Percentiles rank a stretch among this genome's conserved stretches.
These are phyloP conservation scores for Protomyces macrosporus DNA, from an alignment of 1,139 yeast genomes.

Conservation along the genomic window DNA sequence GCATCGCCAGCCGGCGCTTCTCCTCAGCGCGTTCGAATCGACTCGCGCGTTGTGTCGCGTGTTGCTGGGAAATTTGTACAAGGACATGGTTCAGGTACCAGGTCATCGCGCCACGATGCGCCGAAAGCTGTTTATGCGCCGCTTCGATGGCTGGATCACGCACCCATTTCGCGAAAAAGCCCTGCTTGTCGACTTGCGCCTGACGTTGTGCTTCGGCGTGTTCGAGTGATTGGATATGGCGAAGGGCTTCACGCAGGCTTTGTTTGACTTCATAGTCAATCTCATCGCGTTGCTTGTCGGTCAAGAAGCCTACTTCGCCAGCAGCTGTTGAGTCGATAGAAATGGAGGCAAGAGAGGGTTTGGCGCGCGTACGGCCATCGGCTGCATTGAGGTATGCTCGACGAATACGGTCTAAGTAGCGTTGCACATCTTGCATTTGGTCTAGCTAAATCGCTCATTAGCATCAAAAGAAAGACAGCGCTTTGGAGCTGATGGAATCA, in stretches of 20 bases:
- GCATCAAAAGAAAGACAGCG: background rate
- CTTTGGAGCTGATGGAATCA: too few relatives aligned
- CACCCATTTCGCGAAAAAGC: background rate
- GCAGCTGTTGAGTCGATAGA: background rate
- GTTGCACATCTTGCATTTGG: background rate
- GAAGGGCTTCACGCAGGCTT: slow-evolving; percentile 40
- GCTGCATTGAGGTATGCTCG: background rate
- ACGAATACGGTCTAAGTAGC: background rate
- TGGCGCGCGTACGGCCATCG: background rate
- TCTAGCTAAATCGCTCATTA: background rate
- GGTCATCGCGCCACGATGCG: slow-evolving; percentile 32
- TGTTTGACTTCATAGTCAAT: slow-evolving; percentile 42
- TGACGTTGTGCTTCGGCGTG: slow-evolving; percentile 29
- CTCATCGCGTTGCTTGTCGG: slow-evolving; percentile 43
- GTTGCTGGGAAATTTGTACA: slow-evolving; percentile 37
- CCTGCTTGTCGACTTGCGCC: background rate
- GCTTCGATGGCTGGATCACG: slow-evolving; percentile 34
- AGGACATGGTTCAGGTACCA: slow-evolving; percentile 34
- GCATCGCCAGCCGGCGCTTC: slow-evolving; percentile 33
- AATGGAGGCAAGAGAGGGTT: background rate
- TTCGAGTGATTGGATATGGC: slow-evolving; percentile 40
- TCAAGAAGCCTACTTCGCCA: slow-evolving; percentile 32
- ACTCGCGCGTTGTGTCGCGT: slow-evolving; percentile 41
- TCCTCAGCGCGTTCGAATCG: slow-evolving; percentile 39
- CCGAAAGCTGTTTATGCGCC: slow-evolving; percentile 33